Base-by-base conservation (phyloP, 2,329 filamentous ascomycete species). In the Penicillium sp. region DNA sequence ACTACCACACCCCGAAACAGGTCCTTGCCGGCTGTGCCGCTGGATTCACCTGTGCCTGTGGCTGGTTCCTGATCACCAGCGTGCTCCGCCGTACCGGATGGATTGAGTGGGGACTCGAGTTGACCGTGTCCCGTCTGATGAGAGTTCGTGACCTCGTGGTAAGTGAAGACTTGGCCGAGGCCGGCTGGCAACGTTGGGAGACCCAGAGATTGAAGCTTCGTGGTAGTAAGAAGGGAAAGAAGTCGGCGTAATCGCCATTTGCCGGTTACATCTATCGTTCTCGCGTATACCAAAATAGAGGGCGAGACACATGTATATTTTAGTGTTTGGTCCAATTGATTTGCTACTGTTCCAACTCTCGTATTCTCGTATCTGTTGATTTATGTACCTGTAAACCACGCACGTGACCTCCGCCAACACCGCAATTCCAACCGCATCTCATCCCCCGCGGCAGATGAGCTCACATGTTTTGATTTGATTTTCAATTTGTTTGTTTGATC, bases 171-270 rank as follows among this genome's bases (percentile, higher is more conserved):
- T 75, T 96, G 64, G 88, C 88, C 32, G 91, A 96, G 77, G 88
- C 92, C 40, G 94, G 94, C 2, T 99, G 93, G 93, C 90, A 92
- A 75, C 88, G 90, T 70, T 97, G 92, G 91, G 87, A 93, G 72
- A 78, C 80, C 46, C 75, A 76, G 55, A 74, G 71, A 47, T 62
- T 67, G 60, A 73, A 66, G 49, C 63, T 58, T 55, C 68, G 62
- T 36, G 29, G 61, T 38, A 65, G 58, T 61, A 57, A 66, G 39
- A 52, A 57, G 22, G 57, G 55, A 16, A 75, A 74, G 55, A 49
- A 53, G 45, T 62, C 63, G 38, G 63, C 70, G 38, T 72, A 58
- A 69, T 29, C 22, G 11, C 36, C 4, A 31, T 21, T 3, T 39
- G 16, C 14, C 7, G 32, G 10, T 34, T n/a, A 40, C 2, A 10